phyloP scores from a whole-genome alignment of 176 grass and related monocot species.

The Calamus simplicifolius region DNA sequence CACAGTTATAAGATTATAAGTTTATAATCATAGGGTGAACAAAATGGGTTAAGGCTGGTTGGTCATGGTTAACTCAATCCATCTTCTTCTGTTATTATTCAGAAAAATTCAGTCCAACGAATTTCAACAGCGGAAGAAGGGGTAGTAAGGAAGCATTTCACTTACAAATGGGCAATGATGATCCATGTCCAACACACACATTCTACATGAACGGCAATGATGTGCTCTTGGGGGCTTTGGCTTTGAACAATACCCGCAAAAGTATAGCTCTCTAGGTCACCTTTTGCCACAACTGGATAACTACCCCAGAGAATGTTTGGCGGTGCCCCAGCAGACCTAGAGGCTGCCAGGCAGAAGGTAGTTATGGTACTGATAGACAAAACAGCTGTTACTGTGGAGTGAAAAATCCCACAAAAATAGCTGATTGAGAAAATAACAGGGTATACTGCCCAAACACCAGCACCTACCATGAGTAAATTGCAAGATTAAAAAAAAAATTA shows the following conservation, averaged over 20 bases:
- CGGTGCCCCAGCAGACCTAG: constrained; percentile 60
- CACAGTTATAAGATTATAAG: too few species aligned
- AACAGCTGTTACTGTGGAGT: constrained; percentile 47
- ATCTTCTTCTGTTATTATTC: too few species aligned
- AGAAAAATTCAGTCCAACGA: too few species aligned
- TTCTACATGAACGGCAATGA: constrained; percentile 96
- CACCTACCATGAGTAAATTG: constrained; percentile 37
- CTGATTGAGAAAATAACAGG: constrained; percentile 72
- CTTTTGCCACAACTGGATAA: constrained; percentile 80
- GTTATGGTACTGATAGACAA: constrained; percentile 60
- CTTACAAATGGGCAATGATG: constrained; percentile 99
- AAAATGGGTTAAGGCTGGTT: too few species aligned
- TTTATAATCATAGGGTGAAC: too few species aligned
- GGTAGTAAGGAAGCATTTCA: neutral
- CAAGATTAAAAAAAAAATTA: neutral
- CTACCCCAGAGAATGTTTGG: constrained; percentile 67
- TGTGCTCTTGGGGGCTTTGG: constrained; percentile 91
- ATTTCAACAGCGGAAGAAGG: too few species aligned
- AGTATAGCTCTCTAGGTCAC: constrained; percentile 75
- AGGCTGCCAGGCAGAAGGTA: constrained; percentile 72
- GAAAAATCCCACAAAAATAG: constrained; percentile 70
- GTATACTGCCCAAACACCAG: constrained; percentile 82
- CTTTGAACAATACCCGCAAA: constrained; percentile 76
- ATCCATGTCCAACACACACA: constrained; percentile 95
- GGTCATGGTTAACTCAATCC: too few species aligned